Evolutionary conservation across 1,284 basidiomycete species (phyloP), one percentile per base, ranked within the genome.

Genomic region (Leccinum insolens): DNA sequence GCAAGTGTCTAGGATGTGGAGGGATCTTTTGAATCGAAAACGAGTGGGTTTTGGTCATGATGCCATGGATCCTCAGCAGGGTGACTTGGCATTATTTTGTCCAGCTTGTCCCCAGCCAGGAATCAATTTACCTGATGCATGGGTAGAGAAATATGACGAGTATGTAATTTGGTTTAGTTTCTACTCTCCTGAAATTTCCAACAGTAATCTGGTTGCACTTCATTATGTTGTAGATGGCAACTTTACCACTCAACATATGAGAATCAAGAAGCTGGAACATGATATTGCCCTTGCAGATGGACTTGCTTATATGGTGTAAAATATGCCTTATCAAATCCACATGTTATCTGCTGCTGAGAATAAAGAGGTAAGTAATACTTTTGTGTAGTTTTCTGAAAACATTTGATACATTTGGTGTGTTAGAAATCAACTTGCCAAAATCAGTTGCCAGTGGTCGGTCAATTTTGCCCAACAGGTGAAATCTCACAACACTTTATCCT

Each of bases 171-270:
- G 20, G 31, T 7, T 3, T 22, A 3, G 12, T 58, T 28, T 0
- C 12, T 58, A 58, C 20, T 28, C 25, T 58, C 14, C 14, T 58
- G 9, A 58, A 58, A 3, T 28, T 22, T 14, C 14, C 25, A 58
- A 58, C 2, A 58, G 55, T 58, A 28, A 58, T 28, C 7, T 8
- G 20, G 55, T 60, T 20, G 58, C 31, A 7, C 28, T 57, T 6
- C n/a, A 4, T 3, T 72, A 71, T 68, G 62, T 71, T 1, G 41
- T 71, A 1, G 68, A 73, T 68, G 67, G 72, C 2, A 73, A 73
- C 44, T 73, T 73, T 25, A 70, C 63, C 5, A 64, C 65, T 0
- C 64, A 74, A 15, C 65, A 72, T 34, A 68, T 74, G 65, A 65
- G 67, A 39, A 71, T 71, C 58, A 20, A 41, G 37, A 65, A 28